Evolutionary conservation across 345 rosid species (phyloP).

Genomic region (Eucalyptus urophylla): DNA sequence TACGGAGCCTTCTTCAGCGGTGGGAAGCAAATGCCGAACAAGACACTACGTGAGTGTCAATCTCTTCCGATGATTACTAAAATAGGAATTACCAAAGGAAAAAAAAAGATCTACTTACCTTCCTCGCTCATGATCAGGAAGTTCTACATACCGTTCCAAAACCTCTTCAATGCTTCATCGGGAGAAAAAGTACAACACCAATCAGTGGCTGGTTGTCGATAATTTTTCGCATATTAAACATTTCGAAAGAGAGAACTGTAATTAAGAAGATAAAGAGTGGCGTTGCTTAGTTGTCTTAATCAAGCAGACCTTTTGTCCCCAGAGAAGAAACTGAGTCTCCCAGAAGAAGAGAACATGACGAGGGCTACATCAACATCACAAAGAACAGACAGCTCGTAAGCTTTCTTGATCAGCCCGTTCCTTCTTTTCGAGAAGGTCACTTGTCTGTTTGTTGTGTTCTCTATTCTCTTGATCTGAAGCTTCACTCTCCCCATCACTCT

Average conservation of each 20-base stretch:
- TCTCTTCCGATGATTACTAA: neutral
- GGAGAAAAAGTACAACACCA: neutral
- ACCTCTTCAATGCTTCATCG: slow-evolving; percentile 33
- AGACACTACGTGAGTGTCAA: neutral
- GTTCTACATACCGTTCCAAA: slow-evolving; percentile 19
- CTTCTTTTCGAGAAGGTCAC: slow-evolving; percentile 23
- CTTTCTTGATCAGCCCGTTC: neutral
- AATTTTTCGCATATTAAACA: neutral
- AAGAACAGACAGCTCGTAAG: neutral
- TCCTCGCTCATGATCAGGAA: slow-evolving; percentile 34
- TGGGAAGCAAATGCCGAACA: neutral
- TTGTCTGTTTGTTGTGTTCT: slow-evolving; percentile 35
- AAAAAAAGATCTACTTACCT: slow-evolving; percentile 2
- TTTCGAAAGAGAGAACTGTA: neutral
- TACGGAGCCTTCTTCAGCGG: neutral
- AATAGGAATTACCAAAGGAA: neutral
- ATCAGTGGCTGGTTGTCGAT: neutral
- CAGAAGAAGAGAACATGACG: slow-evolving; percentile 53
- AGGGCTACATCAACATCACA: slow-evolving; percentile 58
- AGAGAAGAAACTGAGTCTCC: slow-evolving; percentile 38
- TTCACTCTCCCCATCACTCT: slow-evolving; percentile 32
- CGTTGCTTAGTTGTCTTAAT: neutral
- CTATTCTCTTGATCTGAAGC: slow-evolving; percentile 38
- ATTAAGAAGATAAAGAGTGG: neutral
- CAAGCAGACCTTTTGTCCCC: slow-evolving; percentile 35